phyloP scores from a whole-genome alignment of 2,329 filamentous ascomycete genomes.

The Colletotrichum sp. region DNA sequence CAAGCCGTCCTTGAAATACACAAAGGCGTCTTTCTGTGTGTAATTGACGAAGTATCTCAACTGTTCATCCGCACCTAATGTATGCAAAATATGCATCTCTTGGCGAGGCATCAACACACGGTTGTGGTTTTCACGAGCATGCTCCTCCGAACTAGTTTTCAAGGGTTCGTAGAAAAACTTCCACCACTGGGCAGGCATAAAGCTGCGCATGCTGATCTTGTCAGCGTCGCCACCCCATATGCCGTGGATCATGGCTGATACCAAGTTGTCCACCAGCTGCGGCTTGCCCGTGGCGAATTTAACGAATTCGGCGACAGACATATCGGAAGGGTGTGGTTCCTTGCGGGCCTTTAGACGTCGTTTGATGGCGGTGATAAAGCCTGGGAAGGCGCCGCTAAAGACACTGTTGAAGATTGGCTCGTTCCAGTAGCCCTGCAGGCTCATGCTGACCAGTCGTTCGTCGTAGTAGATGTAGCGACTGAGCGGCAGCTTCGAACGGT shows the following conservation, averaged over 20 bases:
- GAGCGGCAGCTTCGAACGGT: background rate
- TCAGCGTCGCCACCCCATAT: slow-evolving; percentile 92
- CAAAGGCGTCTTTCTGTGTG: slow-evolving; percentile 12
- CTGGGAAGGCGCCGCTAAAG: slow-evolving; percentile 33
- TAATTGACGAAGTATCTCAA: background rate
- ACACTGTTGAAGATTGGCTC: slow-evolving; percentile 39
- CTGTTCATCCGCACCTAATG: slow-evolving; percentile 27
- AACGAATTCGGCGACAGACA: slow-evolving; percentile 75
- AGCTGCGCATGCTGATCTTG: slow-evolving; percentile 74
- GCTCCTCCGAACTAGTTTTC: background rate
- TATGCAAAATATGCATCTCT: slow-evolving; percentile 33
- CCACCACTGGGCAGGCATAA: slow-evolving; percentile 55
- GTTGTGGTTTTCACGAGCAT: background rate
- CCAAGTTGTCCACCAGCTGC: slow-evolving; percentile 70
- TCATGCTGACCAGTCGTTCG: slow-evolving; percentile 58
- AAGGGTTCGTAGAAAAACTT: slow-evolving; percentile 22
- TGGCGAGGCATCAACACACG: slow-evolving; percentile 28
- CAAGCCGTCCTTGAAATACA: slow-evolving; percentile 65
- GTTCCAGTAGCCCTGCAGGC: background rate
- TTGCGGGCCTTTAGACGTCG: slow-evolving; percentile 27
- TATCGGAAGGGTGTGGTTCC: slow-evolving; percentile 54
- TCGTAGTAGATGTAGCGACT: slow-evolving; percentile 86
- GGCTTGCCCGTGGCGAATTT: slow-evolving; percentile 55
- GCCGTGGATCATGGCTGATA: slow-evolving; percentile 81
- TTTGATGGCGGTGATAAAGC: slow-evolving; percentile 38